phyloP scores from a whole-genome alignment of 75 land plant species.

The Chamaecyparis obtusa region DNA sequence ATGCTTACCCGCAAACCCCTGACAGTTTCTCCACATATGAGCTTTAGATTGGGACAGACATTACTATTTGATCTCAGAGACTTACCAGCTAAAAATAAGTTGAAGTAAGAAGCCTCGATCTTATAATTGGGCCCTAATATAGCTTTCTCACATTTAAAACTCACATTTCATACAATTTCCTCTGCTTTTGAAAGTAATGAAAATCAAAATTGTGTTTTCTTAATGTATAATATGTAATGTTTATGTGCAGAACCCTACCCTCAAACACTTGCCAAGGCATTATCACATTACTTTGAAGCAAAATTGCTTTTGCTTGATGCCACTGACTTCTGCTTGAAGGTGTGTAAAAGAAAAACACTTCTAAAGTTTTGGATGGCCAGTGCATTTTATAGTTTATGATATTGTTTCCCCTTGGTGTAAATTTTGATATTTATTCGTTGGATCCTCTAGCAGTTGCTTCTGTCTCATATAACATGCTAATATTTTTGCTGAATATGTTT shows the following conservation, averaged over 20 bases:
- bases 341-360: slow-evolving; percentile 1
- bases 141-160: neutral
- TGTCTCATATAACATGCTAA: neutral
- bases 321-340: slow-evolving; percentile 33
- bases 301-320: slow-evolving; percentile 33
- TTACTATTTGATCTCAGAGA: neutral
- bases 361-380: neutral
- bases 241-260: slow-evolving; percentile 30
- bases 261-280: slow-evolving; percentile 40
- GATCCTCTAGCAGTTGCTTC: neutral
- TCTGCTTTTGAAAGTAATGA: neutral
- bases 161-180: neutral
- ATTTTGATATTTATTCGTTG: neutral
- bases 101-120: neutral
- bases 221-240: neutral
- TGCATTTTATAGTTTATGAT: neutral
- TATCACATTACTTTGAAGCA: slow-evolving; percentile 36
- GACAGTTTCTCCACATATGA: no score
- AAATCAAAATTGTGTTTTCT: neutral
- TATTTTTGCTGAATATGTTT: neutral
- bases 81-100: neutral
- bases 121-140: neutral
- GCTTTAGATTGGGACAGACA: neutral
- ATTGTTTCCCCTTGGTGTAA: neutral
- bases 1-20: no score